Evolutionary conservation across 2,329 filamentous ascomycete genomes (phyloP).

Genomic region (Cladophialophora psammophila): DNA sequence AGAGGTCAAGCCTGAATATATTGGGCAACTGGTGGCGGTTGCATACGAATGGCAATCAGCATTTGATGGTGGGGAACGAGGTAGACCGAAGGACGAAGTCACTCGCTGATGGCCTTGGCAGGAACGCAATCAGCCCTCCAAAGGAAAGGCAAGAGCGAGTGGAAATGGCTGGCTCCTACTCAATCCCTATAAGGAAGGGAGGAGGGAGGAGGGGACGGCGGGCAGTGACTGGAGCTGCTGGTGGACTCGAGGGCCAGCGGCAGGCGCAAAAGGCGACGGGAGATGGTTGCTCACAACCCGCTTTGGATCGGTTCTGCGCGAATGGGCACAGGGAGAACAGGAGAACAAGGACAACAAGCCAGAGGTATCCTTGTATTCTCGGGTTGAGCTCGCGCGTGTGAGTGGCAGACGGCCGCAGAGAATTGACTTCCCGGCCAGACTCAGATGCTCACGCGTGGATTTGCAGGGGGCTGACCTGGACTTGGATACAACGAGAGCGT

Average conservation of each 20-base stretch:
- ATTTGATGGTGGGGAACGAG: not conserved
- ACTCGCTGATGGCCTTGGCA: not conserved
- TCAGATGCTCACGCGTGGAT: constrained; percentile 5
- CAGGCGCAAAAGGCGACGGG: too few relatives aligned
- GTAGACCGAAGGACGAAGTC: not conserved
- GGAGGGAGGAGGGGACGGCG: not conserved
- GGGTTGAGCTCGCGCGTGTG: not conserved
- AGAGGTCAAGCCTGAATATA: too few relatives aligned
- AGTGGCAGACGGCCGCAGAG: constrained; percentile 1
- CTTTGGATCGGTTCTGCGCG: not conserved
- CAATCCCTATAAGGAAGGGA: not conserved
- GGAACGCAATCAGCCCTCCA: not conserved
- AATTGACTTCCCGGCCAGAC: constrained; percentile 10
- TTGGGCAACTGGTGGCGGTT: too few relatives aligned
- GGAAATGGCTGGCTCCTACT: not conserved
- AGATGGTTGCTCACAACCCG: too few relatives aligned
- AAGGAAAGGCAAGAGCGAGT: not conserved
- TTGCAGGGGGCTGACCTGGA: constrained; percentile 1
- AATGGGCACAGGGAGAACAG: not conserved
- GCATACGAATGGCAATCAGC: not conserved
- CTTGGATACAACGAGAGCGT: not conserved
- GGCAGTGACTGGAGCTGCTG: too few relatives aligned
- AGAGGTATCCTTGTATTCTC: constrained; percentile 9
- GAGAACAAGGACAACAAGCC: not conserved
- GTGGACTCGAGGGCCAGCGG: too few relatives aligned